Evolutionary conservation across 108 stramenopile genomes (phyloP).

Genomic region (Cyclotella atomus): DNA sequence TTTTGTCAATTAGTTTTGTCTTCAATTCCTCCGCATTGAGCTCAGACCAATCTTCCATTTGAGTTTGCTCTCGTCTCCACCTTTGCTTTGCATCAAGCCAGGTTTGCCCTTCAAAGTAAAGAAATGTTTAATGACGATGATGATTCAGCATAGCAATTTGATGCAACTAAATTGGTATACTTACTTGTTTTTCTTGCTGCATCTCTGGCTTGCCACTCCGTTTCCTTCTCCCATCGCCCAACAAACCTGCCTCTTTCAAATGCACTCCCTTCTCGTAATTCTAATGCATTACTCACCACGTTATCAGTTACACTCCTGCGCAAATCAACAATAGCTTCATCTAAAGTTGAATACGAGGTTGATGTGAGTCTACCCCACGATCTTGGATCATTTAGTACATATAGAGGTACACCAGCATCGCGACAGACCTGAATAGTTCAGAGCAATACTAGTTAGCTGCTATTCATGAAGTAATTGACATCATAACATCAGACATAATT

Average conservation of each 20-base stretch:
- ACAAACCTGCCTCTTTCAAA: constrained; percentile 76
- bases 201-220: constrained; percentile 70
- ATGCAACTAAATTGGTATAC: background rate
- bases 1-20: constrained; percentile 54
- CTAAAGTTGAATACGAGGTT: constrained; percentile 64
- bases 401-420: constrained; percentile 79
- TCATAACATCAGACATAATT: no score
- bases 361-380: constrained; percentile 59
- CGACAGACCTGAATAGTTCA: no score
- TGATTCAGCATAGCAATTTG: no score
- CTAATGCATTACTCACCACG: constrained; percentile 54
- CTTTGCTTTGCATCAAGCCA: constrained; percentile 46
- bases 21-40: constrained; percentile 54
- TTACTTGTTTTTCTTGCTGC: constrained; percentile 56
- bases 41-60: constrained; percentile 73
- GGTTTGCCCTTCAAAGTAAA: constrained; percentile 22
- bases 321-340: constrained; percentile 69
- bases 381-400: constrained; percentile 81
- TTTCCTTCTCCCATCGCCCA: constrained; percentile 75
- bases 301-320: constrained; percentile 63
- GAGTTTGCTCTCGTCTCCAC: constrained; percentile 38
- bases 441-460: no score
- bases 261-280: constrained; percentile 66
- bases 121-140: no score
- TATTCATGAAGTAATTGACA: no score